Percentiles rank a stretch among this genome's conserved stretches.
phyloP scores from a whole-genome alignment of 202 grass and related monocot genomes.

The Digitaria exilis region DNA sequence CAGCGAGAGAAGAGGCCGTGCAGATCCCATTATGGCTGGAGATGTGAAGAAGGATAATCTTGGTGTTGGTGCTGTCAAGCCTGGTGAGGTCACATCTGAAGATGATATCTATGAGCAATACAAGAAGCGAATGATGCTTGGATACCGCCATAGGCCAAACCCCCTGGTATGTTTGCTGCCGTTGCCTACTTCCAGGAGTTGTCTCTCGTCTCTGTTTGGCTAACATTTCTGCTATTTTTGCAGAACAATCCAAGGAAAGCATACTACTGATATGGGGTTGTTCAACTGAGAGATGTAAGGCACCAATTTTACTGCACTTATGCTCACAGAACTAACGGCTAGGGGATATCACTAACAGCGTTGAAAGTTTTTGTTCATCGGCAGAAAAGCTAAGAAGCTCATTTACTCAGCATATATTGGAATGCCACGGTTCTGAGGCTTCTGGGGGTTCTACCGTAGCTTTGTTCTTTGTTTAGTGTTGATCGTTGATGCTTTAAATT shows the following conservation, averaged over 20 bases:
- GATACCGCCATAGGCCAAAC: slow-evolving; percentile 87
- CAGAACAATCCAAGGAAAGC: slow-evolving; percentile 92
- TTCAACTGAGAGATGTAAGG: slow-evolving; percentile 49
- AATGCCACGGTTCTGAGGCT: slow-evolving; percentile 27
- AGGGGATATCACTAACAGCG: slow-evolving; percentile 42
- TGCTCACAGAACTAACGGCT: slow-evolving; percentile 34
- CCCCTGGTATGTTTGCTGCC: slow-evolving; percentile 65
- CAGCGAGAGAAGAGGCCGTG: slow-evolving; percentile 76
- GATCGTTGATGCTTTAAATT: not conserved
- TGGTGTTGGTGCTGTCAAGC: slow-evolving; percentile 83
- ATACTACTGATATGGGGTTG: slow-evolving; percentile 61
- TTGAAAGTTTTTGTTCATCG: slow-evolving; percentile 58
- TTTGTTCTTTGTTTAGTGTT: slow-evolving; percentile 37
- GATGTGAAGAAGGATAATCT: slow-evolving; percentile 87
- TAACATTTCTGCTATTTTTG: slow-evolving; percentile 33
- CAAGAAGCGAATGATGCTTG: slow-evolving; percentile 99
- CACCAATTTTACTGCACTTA: slow-evolving; percentile 36
- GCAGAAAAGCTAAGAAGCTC: slow-evolving; percentile 46
- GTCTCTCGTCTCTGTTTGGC: not conserved
- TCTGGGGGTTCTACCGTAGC: slow-evolving; percentile 18
- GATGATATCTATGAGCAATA: slow-evolving; percentile 99
- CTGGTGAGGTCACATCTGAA: slow-evolving; percentile 74
- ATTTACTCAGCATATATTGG: slow-evolving; percentile 43
- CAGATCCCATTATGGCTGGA: slow-evolving; percentile 88
- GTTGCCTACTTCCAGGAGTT: not conserved